Percentiles rank a stretch among this genome's conserved stretches.
Conservation (phyloP, 106 monocot species). For the Gastrodia elata region DNA sequence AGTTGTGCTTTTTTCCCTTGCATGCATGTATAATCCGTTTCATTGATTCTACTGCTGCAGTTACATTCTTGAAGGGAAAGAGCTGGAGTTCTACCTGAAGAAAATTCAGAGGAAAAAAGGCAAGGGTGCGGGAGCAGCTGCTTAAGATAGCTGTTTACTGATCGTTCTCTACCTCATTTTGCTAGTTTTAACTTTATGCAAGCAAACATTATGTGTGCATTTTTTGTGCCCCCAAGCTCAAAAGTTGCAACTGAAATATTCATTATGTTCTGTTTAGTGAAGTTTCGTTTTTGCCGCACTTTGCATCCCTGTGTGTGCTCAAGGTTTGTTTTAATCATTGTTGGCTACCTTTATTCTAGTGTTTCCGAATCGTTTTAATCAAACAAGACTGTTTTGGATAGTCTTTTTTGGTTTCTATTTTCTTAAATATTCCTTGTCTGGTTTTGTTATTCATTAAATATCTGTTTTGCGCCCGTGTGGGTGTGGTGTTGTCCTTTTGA, state of each 20-base stretch:
- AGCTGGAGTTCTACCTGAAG: slow-evolving; percentile 28
- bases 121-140: slow-evolving; percentile 15
- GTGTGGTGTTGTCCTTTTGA: too few species aligned
- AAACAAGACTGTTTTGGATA: too few species aligned
- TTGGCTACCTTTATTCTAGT: too few species aligned
- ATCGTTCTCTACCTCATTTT: background rate
- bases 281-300: too few species aligned
- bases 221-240: background rate
- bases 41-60: background rate
- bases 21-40: too few species aligned
- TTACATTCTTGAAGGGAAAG: slow-evolving; percentile 20
- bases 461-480: too few species aligned
- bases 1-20: background rate
- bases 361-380: too few species aligned
- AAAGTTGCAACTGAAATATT: background rate
- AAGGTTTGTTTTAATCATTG: too few species aligned
- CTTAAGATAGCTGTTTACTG: background rate
- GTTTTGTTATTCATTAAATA: too few species aligned
- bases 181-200: background rate
- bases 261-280: background rate
- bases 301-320: too few species aligned
- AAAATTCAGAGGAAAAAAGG: slow-evolving; percentile 27
- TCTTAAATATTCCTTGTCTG: too few species aligned
- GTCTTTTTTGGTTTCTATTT: too few species aligned
- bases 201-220: background rate